A percentile compares a stretch with the other conserved stretches of the same genome.
Evolutionary conservation across 441 rosid genomes (phyloP).

Genomic region (Eutrema salsugineum): DNA sequence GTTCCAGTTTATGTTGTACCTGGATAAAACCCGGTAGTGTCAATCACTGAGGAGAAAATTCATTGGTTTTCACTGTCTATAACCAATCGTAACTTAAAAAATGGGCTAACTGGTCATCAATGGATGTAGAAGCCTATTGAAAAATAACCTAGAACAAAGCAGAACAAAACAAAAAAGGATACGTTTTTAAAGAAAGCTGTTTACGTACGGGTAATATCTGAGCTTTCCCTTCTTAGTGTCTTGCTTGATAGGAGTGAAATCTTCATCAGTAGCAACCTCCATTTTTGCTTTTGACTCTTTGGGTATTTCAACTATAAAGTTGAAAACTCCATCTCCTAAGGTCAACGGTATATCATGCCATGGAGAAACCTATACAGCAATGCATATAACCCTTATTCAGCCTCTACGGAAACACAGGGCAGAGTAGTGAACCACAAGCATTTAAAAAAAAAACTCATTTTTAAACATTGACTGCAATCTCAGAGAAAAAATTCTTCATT

Average conservation of each 20-base stretch:
- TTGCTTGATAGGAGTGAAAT: conserved; percentile 94
- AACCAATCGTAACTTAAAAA: neutral
- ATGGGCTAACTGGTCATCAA: neutral
- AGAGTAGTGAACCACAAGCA: no score
- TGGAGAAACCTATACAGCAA: conserved; percentile 68
- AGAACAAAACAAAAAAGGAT: neutral
- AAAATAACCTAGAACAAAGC: neutral
- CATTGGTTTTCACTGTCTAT: neutral
- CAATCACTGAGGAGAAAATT: neutral
- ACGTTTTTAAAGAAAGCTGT: neutral
- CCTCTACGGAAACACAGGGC: neutral
- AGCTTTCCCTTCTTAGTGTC: conserved; percentile 94
- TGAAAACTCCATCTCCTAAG: conserved; percentile 78
- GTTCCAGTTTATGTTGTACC: conserved; percentile 97
- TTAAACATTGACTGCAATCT: no score
- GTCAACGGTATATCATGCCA: conserved; percentile 95
- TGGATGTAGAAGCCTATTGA: neutral
- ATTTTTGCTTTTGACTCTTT: conserved; percentile 94
- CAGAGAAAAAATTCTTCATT: neutral
- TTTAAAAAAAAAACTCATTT: no score
- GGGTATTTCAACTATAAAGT: conserved; percentile 89
- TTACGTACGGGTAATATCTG: conserved; percentile 80
- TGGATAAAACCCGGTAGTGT: conserved; percentile 1
- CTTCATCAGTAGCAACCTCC: conserved; percentile 98
- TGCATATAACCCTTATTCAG: neutral